Conservation (phyloP, 441 rosid species). For the Sinapis alba region DNA sequence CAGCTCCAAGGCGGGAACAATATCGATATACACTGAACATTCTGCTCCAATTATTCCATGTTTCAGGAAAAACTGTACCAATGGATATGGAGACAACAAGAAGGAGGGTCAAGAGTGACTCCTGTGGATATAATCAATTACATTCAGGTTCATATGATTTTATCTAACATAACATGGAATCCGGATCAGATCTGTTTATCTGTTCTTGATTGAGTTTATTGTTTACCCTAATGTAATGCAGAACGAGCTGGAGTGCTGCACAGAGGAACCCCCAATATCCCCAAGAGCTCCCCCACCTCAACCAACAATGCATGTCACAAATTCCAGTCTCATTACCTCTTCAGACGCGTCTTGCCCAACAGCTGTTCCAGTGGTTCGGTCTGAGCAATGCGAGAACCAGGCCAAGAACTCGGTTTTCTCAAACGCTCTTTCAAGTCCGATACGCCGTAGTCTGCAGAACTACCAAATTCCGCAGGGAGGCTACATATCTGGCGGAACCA, state of each 20-base stretch:
- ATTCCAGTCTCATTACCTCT: constrained; percentile 46
- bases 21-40: neutral
- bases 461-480: constrained; percentile 72
- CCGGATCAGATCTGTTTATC: neutral
- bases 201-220: constrained; percentile 10
- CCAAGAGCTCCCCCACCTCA: constrained; percentile 63
- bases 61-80: constrained; percentile 86
- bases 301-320: constrained; percentile 47
- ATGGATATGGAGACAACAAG: constrained; percentile 90
- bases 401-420: constrained; percentile 85
- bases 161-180: neutral
- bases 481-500: constrained; percentile 44
- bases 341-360: constrained; percentile 55
- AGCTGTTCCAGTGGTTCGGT: constrained; percentile 38
- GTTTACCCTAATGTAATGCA: constrained; percentile 33
- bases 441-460: constrained; percentile 72
- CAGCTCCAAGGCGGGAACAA: neutral
- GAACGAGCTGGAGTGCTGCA: constrained; percentile 71
- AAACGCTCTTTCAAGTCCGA: constrained; percentile 83
- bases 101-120: constrained; percentile 77
- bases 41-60: neutral
- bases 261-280: constrained; percentile 61
- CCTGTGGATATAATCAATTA: constrained; percentile 65
- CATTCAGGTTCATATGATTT: constrained; percentile 60
- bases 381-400: constrained; percentile 70